Evolutionary conservation across 768 basidiomycete genomes (phyloP).

Genomic region (Amanita fuliginea): DNA sequence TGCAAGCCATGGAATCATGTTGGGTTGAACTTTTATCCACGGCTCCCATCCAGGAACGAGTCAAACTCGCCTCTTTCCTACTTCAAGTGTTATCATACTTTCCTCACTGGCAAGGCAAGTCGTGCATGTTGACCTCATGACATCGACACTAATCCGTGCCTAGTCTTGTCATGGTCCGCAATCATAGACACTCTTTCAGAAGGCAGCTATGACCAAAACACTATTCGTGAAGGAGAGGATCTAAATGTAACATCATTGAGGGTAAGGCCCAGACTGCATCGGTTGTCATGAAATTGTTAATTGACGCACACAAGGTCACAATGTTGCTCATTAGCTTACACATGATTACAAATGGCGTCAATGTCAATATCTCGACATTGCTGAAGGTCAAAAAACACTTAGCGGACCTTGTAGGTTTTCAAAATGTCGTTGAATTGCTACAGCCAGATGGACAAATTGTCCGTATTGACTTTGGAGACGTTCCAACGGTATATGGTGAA

Average conservation of each 20-base stretch:
- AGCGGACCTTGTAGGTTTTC: conserved; percentile 42
- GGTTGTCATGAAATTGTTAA: not conserved
- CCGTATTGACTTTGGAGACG: conserved; percentile 41
- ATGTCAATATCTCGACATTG: conserved; percentile 37
- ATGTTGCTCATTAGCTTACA: conserved; percentile 47
- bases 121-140: not conserved
- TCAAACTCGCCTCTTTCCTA: conserved; percentile 50
- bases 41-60: conserved; percentile 44
- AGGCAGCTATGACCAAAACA: conserved; percentile 32
- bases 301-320: conserved; percentile 30
- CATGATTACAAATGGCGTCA: conserved; percentile 56
- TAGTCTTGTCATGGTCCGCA: conserved; percentile 57
- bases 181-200: conserved; percentile 49
- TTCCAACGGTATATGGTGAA: conserved; percentile 27
- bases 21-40: conserved; percentile 55
- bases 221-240: conserved; percentile 30
- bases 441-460: conserved; percentile 37
- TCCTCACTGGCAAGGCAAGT: conserved; percentile 50
- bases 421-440: conserved; percentile 33
- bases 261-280: conserved; percentile 18
- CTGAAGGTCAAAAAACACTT: conserved; percentile 53
- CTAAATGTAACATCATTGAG: conserved; percentile 36
- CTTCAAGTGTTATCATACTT: conserved; percentile 61
- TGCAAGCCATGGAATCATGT: conserved; percentile 52
- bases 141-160: not conserved